A percentile compares a stretch with the other conserved stretches of the same genome.
Conservation (phyloP, 139 green algal genomes). For the Micractinium conductrix region DNA sequence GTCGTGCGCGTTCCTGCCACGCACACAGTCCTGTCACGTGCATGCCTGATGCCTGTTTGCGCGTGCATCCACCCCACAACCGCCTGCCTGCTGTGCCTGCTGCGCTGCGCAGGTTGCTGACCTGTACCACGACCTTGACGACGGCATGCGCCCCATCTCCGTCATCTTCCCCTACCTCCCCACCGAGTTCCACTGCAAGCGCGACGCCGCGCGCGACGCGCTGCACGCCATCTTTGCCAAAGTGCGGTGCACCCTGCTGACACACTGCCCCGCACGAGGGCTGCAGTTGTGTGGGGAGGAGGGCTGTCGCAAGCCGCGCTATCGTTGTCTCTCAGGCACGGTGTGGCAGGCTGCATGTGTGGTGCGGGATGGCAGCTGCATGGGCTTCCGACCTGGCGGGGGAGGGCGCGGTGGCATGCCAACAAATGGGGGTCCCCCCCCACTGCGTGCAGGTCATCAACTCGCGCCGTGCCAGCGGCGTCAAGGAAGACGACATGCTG, state of each 20-base stretch:
- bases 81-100: not conserved
- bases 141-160: slow-evolving; percentile 95
- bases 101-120: not conserved
- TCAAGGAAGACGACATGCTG: slow-evolving; percentile 92
- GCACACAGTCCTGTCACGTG: too few relatives aligned
- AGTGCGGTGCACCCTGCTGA: too few relatives aligned
- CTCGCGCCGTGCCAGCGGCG: slow-evolving; percentile 62
- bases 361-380: too few relatives aligned
- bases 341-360: too few relatives aligned
- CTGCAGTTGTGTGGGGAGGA: too few relatives aligned
- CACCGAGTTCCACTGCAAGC: slow-evolving; percentile 85
- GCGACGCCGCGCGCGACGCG: slow-evolving; percentile 82
- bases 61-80: not conserved
- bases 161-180: slow-evolving; percentile 96
- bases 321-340: too few relatives aligned
- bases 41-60: not conserved
- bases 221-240: slow-evolving; percentile 85
- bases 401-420: too few relatives aligned
- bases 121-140: slow-evolving; percentile 94
- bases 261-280: too few relatives aligned
- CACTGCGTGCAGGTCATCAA: slow-evolving; percentile 79
- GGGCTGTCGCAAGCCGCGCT: too few relatives aligned
- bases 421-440: too few relatives aligned
- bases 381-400: too few relatives aligned
- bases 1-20: too few relatives aligned